Base-by-base conservation (phyloP, 176 grass and related monocot species). In the Aegilops longissima region DNA sequence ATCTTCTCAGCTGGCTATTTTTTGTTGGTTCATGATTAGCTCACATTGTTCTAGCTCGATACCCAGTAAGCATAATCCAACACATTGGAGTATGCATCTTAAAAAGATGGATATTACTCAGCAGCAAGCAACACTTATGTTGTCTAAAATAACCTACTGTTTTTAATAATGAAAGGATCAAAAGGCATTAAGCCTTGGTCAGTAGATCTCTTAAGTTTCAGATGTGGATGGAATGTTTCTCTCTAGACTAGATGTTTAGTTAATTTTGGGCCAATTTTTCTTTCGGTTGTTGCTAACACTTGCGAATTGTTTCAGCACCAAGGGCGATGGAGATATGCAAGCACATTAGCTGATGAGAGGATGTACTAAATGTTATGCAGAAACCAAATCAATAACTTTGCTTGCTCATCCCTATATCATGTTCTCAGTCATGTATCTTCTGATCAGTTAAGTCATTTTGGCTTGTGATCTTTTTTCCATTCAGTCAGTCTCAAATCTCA, bases 321-420 rank as follows among this genome's bases (percentile, higher is more conserved):
- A 98, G 89, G 85, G 88, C 90, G 59, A 93, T 92, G 93, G 96
- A 98, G 82, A 98, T 96, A 91, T 96, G 90, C 93, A 95, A 94
- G 96, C 94, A 88, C 90, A 86, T 85, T 78, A 89, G 92, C 86
- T 96, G 80, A 98, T 39, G 49, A 84, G 35, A 89, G 79, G 58
- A 27, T 70, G 81, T 35, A 67, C 69, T 73, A 17, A 36, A 77
- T 73, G 51, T 44, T 58, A 84, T 80, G 80, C 85, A 81, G 75
- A 66, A 62, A 82, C 42, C 81, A 52, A 76, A 73, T 52, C 54
- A 64, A 72, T 66, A 82, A 86, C 85, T 75, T 75, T 87, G 47
- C 85, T 76, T 87, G 85, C 86, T 85, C 89, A 42, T 84, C 69
- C 38, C 70, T 91, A 77, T 91, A 88, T 81, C 85, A 91, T 91